Evolutionary conservation across 2,329 filamentous ascomycete species (phyloP), one percentile per base, ranked within the genome.

Genomic region (Trichoderma koningiopsis): DNA sequence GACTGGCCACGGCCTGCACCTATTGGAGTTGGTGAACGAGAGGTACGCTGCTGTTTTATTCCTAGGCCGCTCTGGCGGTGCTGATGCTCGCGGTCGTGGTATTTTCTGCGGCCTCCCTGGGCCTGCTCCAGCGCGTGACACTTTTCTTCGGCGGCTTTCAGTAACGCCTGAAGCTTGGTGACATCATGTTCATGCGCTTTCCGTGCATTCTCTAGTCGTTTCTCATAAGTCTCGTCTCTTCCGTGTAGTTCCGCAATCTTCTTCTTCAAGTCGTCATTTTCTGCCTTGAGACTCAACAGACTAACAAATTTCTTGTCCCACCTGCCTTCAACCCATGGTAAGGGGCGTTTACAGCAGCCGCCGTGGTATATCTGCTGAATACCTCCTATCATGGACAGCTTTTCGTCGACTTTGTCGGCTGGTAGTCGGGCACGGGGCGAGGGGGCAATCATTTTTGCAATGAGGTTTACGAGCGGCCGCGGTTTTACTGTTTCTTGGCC

Each of bases 361-460:
- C 79, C 78, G 71, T 85, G 83, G 70, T 85, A 85, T 5, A 83
- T 79, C 65, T 85, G 83, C 49, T 83, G 81, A 29, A 85, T 76
- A 6, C 83, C 83, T 4, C 83, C 83, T 0, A 85, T 76, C 72
- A 80, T 81, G 1, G 80, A 80, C 4, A 85, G 75, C 60, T 81
- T 81, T 5, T 78, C 76, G 59, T 82, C 79, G 19, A 82, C 77
- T 55, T 80, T 77, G 31, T 78, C 76, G 4, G 80, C 81, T 0
- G 76, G 71, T 0, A 77, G 75, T 4, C 82, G 78, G 19, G 71
- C 72, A 8, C 74, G 74, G 0, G 81, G 79, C 8, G 76, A 76
- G 0, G 73, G 53, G 0, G 77, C 75, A 0, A 81, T 71, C 81
- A 83, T 82, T 33, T 73, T 74, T 19, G 75, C 71, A 3, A 79